Base-by-base conservation (phyloP, 208 protist species). In the Crithidia sp. region DNA sequence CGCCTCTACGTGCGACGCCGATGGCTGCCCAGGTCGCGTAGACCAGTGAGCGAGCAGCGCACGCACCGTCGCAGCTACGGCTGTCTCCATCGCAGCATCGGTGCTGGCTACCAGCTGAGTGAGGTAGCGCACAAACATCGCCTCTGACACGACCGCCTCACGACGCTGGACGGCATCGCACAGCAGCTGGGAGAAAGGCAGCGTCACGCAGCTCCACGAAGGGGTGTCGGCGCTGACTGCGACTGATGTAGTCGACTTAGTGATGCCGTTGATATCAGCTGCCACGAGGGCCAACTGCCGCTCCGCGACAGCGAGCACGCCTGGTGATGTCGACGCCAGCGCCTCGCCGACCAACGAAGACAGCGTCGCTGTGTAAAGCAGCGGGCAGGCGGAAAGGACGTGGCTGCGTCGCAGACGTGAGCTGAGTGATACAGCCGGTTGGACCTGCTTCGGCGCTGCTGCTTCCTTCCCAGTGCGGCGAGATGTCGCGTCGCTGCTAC, bases 391-490 rank as follows among this genome's bases (percentile, higher is more conserved):
- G 7, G 39, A 41, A 0, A 49, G 10, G 52, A 74, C 28, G 50
- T 52, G 45, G 41, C 62, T 79, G 55, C 74, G 74, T 14, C 62
- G 59, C 17, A 79, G 56, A 14, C 19, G 67, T 37, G 53, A 43
- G 17, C 52, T 43, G 10, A 59, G 19, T 0, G 9, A 39, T n/a
- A n/a, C 13, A 28, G 28, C 28, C 28, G 28, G 28, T 28, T 28
- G 28, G 28, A 28, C 28, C 28, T 28, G 28, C 28, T 28, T 28
- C 28, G 28, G 28, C 7, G 54, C 39, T 7, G 14, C 45, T 0
- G 12, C 45, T 49, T 13, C 45, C 45, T 49, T 49, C 45, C 28
- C 28, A 28, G 28, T 28, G 28, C 28, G 28, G 28, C 28, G 28
- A 28, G 28, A 28, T 28, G 28, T 28, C 28, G 28, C 28, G 28